Base-by-base conservation (phyloP, 108 stramenopile genomes). In the Nannochloropsis gaditana region DNA sequence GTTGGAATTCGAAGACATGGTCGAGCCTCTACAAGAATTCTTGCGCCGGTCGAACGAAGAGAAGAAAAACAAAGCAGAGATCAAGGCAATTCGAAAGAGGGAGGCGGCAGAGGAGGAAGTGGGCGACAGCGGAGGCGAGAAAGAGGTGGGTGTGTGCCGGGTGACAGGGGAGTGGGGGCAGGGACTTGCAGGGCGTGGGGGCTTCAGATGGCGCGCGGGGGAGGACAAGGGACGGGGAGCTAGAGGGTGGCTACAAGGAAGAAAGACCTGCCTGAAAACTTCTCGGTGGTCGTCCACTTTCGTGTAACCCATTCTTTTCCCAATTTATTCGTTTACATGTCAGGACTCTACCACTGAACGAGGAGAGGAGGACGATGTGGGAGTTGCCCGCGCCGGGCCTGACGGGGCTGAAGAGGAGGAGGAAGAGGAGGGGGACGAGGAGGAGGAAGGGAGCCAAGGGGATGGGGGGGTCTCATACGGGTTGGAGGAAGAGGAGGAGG, bases 1-100 rank as follows among this genome's bases (percentile, higher is more conserved):
- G 82, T 47, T 88, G 84, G 87, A 88, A 44, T 88, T 88, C 42
- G 84, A 79, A 21, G 87, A 88, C 79, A 80, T 88, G 44, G 84
- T 84, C 59, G 87, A 88, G 15, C 84, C 84, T 41, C 84, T 88
- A 1, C 84, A 82, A 47, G 87, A 88, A 44, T 88, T 84, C 59
- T 81, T 88, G 9, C 15, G 8, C 15, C 59, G 59, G 59, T 73
- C 59, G 59, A 73, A 8, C 8, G 87, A 87, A 50, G 83, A 87
- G 87, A 83, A 84, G n/a, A 31, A 42, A 42, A 84, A 45, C 43
- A 4, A 83, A 11, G 45, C 21, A 43, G 44, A 21, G 5, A 21
- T 6, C 17, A 17, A 45, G 83, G 21, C 45, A 2, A 41, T 19
- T 21, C 45, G 10, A 41, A 42, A 82, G 50, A 47, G 5, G 11